phyloP scores from a whole-genome alignment of 495 filamentous ascomycete species.

The Hypoxylon rickii region DNA sequence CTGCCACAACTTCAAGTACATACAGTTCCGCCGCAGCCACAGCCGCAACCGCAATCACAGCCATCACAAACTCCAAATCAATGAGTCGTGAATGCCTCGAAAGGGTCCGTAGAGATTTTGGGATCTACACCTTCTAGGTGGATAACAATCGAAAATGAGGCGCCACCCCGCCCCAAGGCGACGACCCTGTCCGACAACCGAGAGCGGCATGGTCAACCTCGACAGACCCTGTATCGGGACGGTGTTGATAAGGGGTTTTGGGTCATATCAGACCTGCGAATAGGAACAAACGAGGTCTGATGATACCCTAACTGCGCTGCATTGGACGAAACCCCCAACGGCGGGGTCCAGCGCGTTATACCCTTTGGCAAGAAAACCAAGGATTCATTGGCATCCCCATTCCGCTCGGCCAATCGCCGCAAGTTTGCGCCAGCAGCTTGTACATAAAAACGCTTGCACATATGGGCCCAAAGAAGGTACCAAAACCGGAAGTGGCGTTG shows the following conservation, averaged over 20 bases:
- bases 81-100: not conserved
- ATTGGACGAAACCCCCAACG: not conserved
- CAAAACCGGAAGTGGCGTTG: not conserved
- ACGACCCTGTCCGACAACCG: no score
- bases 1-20: slow-evolving; percentile 40
- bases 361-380: not conserved
- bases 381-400: not conserved
- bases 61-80: slow-evolving; percentile 14
- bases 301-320: not conserved
- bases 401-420: not conserved
- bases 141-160: no score
- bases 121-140: no score
- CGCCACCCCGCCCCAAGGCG: no score
- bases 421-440: slow-evolving; percentile 9
- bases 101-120: no score
- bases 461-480: slow-evolving; percentile 4
- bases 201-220: no score
- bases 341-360: not conserved
- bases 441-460: slow-evolving; percentile 23
- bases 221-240: no score
- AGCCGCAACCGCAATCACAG: slow-evolving; percentile 49
- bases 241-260: not conserved
- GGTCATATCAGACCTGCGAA: not conserved
- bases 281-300: not conserved
- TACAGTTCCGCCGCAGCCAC: slow-evolving; percentile 24